These are phyloP conservation scores for Colletotrichum scovillei DNA, from an alignment of 2,329 filamentous ascomycete genomes.

Conservation along the genomic window DNA sequence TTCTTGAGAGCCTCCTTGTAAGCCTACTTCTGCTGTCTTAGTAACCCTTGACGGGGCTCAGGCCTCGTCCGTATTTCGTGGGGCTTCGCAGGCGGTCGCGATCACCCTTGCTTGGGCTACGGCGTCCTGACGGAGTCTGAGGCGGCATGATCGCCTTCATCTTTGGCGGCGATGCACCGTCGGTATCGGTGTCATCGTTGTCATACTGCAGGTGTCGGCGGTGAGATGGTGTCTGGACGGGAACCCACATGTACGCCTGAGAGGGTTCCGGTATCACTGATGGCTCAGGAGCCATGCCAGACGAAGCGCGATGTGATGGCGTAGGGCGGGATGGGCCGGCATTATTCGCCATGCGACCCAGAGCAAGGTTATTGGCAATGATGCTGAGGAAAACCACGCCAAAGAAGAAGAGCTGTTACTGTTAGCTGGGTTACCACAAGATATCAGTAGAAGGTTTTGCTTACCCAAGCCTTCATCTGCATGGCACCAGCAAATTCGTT, in stretches of 20 bases:
- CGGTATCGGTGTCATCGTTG: constrained; percentile 63
- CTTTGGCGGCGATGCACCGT: constrained; percentile 57
- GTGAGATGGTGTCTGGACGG: constrained; percentile 61
- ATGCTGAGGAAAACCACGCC: constrained; percentile 60
- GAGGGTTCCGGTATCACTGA: constrained; percentile 43
- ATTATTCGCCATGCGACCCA: constrained; percentile 50
- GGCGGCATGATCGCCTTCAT: constrained; percentile 55
- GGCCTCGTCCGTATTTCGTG: constrained; percentile 49
- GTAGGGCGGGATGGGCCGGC: constrained; percentile 39
- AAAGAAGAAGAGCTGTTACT: constrained; percentile 60
- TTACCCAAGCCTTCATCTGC: constrained; percentile 79
- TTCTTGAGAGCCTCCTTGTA: neutral
- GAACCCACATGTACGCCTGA: constrained; percentile 62
- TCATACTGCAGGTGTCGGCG: constrained; percentile 52
- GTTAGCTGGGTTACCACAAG: neutral
- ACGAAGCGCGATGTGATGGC: constrained; percentile 41
- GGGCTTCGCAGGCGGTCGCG: constrained; percentile 62
- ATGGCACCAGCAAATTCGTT: constrained; percentile 94
- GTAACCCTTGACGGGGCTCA: constrained; percentile 53
- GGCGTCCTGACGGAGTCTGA: constrained; percentile 57
- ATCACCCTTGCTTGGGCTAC: constrained; percentile 62
- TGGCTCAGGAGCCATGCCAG: constrained; percentile 33
- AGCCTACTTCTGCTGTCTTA: neutral
- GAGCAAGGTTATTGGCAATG: constrained; percentile 61
- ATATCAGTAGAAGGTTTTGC: constrained; percentile 32